Percentiles rank a stretch among this genome's conserved stretches.
Conservation (phyloP, 192 early-diverging fungal genomes). For the Dissophora ornata region DNA sequence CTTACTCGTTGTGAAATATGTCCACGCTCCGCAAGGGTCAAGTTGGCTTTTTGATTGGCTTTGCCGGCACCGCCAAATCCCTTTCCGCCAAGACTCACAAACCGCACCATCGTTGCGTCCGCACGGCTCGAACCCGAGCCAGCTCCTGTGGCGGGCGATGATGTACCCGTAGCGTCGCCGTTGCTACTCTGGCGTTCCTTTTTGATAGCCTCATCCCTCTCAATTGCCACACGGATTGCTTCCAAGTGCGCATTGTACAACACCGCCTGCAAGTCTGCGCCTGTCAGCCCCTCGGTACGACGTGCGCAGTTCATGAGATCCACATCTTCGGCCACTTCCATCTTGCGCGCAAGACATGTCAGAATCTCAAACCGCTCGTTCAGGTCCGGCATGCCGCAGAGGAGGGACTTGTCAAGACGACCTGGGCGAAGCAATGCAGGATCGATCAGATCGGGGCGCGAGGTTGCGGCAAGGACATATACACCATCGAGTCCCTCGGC, state of each 20-base stretch:
- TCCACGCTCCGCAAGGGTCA: conserved; percentile 64
- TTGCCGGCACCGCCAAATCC: conserved; percentile 23
- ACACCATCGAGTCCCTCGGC: conserved; percentile 96
- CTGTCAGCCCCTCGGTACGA: conserved; percentile 80
- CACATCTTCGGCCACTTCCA: conserved; percentile 70
- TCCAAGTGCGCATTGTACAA: conserved; percentile 93
- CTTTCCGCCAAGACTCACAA: conserved; percentile 39
- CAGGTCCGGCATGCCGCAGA: conserved; percentile 85
- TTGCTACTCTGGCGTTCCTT: conserved; percentile 50
- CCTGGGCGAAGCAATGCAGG: conserved; percentile 85
- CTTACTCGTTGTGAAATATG: conserved; percentile 66
- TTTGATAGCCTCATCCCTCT: conserved; percentile 56
- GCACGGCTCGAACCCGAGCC: conserved; percentile 8
- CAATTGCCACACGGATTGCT: conserved; percentile 81
- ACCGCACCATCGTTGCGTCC: conserved; percentile 55
- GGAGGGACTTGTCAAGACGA: conserved; percentile 83
- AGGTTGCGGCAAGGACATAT: conserved; percentile 95
- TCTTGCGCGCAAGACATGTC: conserved; percentile 74
- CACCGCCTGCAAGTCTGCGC: conserved; percentile 95
- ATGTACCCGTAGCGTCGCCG: conserved; percentile 5
- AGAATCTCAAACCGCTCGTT: conserved; percentile 89
- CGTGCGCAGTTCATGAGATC: conserved; percentile 73
- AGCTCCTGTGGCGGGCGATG: conserved; percentile 11
- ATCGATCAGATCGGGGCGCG: conserved; percentile 87
- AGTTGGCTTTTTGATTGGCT: conserved; percentile 43